Evolutionary conservation across 768 basidiomycete genomes (phyloP), one percentile per base, ranked within the genome.

Genomic region (Cubamyces lactineus): DNA sequence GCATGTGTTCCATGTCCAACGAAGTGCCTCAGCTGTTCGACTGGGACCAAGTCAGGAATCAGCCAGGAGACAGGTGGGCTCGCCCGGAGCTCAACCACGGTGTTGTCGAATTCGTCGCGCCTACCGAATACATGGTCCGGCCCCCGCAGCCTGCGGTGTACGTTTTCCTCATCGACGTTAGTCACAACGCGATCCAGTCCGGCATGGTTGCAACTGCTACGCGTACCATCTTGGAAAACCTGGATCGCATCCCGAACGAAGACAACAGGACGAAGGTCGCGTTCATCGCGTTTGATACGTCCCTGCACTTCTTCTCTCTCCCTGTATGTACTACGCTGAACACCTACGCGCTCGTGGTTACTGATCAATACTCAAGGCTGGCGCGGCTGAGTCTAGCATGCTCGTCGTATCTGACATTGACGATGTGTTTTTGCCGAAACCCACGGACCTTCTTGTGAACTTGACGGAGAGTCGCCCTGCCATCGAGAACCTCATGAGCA

Each of bases 141-240:
- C 90, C 97, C 5, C 97, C 97, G 54, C 97, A 98, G 74, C 94
- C 97, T 5, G 94, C 96, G 17, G 94, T 97, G 54, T 98, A 96
- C 75, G 84, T 96, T 59, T 97, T 98, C 82, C 84, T 98, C 72
- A 92, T 99, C 76, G 97, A 99, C 71, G 95, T 98, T 66, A 94
- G 93, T 71, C 92, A 96, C 71, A 74, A 87, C 41, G 96, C 96
- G 30, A 84, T 99, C 46, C 91, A 94, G 76, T 92, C 92, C 46
- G 95, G 96, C 47, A 98, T 99, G 96, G 93, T 98, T 50, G 97
- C 97, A 15, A 98, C 96, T 61, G 97, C 97, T 19, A 97, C 95
- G 6, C 87, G 96, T 46, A 96, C 97, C 1, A 94, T 99, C 67
- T 82, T 98, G 50, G 97, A 98, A 76, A 96, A 89, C 69, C 80